phyloP scores from a whole-genome alignment of 2,329 filamentous ascomycete genomes.

The Phyllosticta paracitricarpa region DNA sequence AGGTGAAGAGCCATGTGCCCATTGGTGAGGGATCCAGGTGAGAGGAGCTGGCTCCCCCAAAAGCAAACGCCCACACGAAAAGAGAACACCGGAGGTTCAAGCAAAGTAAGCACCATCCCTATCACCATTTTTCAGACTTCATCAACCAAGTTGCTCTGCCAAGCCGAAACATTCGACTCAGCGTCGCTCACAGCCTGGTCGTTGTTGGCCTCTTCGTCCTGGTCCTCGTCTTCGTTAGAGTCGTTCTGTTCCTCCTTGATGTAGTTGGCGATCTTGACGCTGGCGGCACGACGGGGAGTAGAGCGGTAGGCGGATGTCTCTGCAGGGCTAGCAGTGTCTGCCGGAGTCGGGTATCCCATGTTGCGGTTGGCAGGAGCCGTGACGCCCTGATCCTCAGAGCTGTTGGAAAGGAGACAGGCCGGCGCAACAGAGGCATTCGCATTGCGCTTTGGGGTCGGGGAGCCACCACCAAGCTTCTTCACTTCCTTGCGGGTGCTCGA shows the following conservation, averaged over 20 bases:
- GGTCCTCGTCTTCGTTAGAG: background rate
- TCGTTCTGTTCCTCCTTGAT: background rate
- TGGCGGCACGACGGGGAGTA: background rate
- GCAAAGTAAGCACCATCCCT: too few relatives aligned
- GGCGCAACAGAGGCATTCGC: background rate
- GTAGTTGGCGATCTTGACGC: background rate
- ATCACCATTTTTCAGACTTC: background rate
- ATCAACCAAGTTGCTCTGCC: background rate
- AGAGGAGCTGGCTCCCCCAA: too few relatives aligned
- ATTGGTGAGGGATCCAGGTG: too few relatives aligned
- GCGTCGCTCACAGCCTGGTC: background rate
- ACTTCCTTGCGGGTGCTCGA: background rate
- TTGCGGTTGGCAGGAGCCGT: background rate
- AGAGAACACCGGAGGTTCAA: too few relatives aligned
- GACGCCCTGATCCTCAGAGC: background rate
- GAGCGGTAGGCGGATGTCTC: background rate
- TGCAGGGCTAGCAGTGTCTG: background rate
- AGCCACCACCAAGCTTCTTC: background rate
- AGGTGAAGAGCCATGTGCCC: too few relatives aligned
- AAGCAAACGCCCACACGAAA: too few relatives aligned
- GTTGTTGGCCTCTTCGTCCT: background rate
- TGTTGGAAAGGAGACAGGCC: background rate
- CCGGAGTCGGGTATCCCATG: background rate
- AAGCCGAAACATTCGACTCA: background rate
- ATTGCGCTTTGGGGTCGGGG: background rate